Percentiles rank a stretch among this genome's conserved stretches.
These are phyloP conservation scores for Houttuynia cordata DNA, from an alignment of 164 flowering plant genomes.

Conservation along the genomic window DNA sequence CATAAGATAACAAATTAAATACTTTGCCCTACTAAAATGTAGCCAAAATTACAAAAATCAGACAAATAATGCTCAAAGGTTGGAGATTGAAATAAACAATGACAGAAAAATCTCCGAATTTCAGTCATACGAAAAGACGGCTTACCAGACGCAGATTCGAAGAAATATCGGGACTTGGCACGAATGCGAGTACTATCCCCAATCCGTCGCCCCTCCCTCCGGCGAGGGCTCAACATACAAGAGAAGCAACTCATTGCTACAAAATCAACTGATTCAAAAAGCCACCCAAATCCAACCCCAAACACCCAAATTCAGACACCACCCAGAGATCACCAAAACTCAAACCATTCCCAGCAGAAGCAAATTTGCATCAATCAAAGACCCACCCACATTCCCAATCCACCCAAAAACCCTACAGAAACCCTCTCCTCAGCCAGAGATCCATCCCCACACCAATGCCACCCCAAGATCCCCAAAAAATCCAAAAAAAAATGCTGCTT, in stretches of 20 bases:
- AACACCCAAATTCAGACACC: neutral
- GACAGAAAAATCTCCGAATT: neutral
- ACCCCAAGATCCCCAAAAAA: too few relatives aligned
- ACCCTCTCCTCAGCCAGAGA: too few relatives aligned
- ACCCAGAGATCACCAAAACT: too few relatives aligned
- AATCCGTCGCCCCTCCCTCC: slow-evolving; percentile 12
- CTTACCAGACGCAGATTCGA: slow-evolving; percentile 6
- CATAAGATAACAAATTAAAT: neutral
- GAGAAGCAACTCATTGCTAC: slow-evolving; percentile 20
- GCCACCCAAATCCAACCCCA: neutral
- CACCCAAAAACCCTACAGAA: too few relatives aligned
- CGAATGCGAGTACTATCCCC: slow-evolving; percentile 10
- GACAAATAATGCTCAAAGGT: neutral
- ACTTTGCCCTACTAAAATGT: neutral
- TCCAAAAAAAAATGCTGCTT: too few relatives aligned
- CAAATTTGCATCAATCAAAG: too few relatives aligned
- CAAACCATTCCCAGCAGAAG: neutral
- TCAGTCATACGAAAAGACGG: neutral
- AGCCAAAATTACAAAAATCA: neutral
- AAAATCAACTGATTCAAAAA: neutral
- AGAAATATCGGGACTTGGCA: slow-evolving; percentile 7
- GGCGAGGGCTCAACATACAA: slow-evolving; percentile 14
- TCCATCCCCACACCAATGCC: too few relatives aligned
- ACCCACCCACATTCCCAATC: too few relatives aligned
- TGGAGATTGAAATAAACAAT: neutral